Base-by-base conservation (phyloP, 2,329 filamentous ascomycete genomes). In the Nothomitra cinnamomea region DNA sequence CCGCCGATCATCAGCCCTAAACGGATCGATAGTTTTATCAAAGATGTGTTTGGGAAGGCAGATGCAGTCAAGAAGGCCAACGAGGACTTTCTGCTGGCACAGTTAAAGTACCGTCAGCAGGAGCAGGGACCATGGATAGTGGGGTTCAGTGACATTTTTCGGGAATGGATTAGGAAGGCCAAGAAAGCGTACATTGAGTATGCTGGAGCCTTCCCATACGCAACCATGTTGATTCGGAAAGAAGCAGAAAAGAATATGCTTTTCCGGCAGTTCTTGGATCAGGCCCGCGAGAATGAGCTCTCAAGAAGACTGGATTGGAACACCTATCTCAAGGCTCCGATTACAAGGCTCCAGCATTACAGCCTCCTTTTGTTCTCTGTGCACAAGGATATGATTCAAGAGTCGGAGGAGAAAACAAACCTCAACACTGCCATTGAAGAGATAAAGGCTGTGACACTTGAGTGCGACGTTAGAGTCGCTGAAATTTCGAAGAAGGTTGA, bases 101-200 rank as follows among this genome's bases (percentile, higher is more conserved):
- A 95, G 66, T 77, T 98, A 61, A 96, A 96, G 64, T 98, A 96
- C 65, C 81, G 92, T 24, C 92, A 98, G 66, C 85, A 92, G 62
- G 92, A 96, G 64, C 90, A 98, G 69, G 92, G 92, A 0, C 92
- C 92, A 0, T 98, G 88, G 81, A 83, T 98, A 55, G 75, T 79
- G 12, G 92, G 92, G 2, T 95, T 95, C 68, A 95, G 89, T 64
- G 92, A 96, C 63, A 87, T 98, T 51, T 96, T 98, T 72, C 77
- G 92, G 55, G 92, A 98, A 69, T 98, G 92, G 92, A 95, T 96
- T 57, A 80, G 92, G 58, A 96, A 95, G 67, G 92, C 92, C 32
- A 87, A 83, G 66, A 72, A 77, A 1, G 83, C 87, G 10, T 98
- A 96, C 64, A 81, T 95, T 56, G 88, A 94, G 55, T 98, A 96